Evolutionary conservation across 2,329 filamentous ascomycete species (phyloP), one percentile per base, ranked within the genome.

Genomic region (Alternaria solani): DNA sequence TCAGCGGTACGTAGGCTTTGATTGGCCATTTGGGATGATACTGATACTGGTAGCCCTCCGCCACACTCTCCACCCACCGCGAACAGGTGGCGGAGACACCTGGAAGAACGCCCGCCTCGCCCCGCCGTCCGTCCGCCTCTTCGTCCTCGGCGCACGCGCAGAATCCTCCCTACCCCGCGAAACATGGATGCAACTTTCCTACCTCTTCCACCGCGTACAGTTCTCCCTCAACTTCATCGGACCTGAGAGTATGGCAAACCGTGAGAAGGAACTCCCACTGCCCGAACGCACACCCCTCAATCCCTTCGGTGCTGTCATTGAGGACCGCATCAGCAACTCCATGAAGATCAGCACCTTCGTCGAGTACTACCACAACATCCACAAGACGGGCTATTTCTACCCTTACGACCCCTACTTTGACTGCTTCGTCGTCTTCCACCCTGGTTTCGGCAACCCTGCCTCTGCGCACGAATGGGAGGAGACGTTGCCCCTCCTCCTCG

Each of bases 361-460:
- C 52, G 95, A 99, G 71, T 97, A 99, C 82, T 99, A 96, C 82
- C 94, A 99, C 80, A 98, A 92, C 2, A 87, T 99, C 69, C 94
- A 99, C 81, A 88, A 93, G 76, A 91, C 94, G 0, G 91, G 93
- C 48, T 87, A 94, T 75, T 99, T 98, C 81, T 88, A 91, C 59
- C 95, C 96, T 0, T 97, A 96, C 76, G 95, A 99, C 76, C 95
- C 95, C 1, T 99, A 99, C 82, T 97, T 99, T 78, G 95, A 99
- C 83, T 95, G 92, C 79, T 97, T 99, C 75, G 89, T 99, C 73
- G 86, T 97, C 52, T 99, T 98, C 85, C 96, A 99, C 75, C 96
- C 96, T 0, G 96, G 96, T 8, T 86, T 99, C 18, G 96, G 95
- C 12, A 95, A 99, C 78, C 94, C 96, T 0, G 93, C 94, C 14